Percentiles rank a stretch among this genome's conserved stretches.
Evolutionary conservation across 2,329 filamentous ascomycete species (phyloP).

Genomic region (Pyrenochaeta sp.): DNA sequence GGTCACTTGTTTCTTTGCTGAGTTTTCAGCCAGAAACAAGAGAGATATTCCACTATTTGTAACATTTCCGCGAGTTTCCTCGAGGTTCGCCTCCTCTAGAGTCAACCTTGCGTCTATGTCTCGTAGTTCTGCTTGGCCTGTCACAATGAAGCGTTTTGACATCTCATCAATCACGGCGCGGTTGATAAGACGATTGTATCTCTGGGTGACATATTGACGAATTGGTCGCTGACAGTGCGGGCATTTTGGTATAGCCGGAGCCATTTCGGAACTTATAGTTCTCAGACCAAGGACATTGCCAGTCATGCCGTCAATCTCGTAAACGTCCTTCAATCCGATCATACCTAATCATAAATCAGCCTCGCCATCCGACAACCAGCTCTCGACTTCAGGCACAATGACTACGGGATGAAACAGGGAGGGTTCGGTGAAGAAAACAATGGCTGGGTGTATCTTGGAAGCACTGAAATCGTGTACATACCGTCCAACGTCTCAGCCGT

Average conservation of each 20-base stretch:
- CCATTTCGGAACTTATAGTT: conserved; percentile 32
- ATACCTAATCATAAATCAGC: no score
- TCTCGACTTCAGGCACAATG: no score
- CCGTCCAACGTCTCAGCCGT: conserved; percentile 40
- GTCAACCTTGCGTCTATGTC: conserved; percentile 24
- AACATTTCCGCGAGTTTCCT: conserved; percentile 12
- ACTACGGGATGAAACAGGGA: no score
- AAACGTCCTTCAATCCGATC: conserved; percentile 37
- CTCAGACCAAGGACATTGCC: conserved; percentile 32
- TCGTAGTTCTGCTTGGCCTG: conserved; percentile 34
- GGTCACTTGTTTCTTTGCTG: no score
- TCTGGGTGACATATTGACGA: conserved; percentile 40
- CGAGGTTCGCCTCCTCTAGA: conserved; percentile 28
- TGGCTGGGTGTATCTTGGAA: no score
- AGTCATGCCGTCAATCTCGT: conserved; percentile 12
- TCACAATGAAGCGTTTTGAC: conserved; percentile 48
- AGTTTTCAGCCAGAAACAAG: no score
- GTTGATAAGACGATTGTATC: conserved; percentile 50
- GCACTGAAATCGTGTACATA: no score
- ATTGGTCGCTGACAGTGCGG: conserved; percentile 44
- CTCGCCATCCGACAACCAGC: no score
- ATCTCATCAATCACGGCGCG: conserved; percentile 49
- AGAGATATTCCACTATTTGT: no score
- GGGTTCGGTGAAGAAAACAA: no score
- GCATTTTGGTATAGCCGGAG: conserved; percentile 37